phyloP scores from a whole-genome alignment of 805 yeast genomes.

The Starmerella etchellsii region DNA sequence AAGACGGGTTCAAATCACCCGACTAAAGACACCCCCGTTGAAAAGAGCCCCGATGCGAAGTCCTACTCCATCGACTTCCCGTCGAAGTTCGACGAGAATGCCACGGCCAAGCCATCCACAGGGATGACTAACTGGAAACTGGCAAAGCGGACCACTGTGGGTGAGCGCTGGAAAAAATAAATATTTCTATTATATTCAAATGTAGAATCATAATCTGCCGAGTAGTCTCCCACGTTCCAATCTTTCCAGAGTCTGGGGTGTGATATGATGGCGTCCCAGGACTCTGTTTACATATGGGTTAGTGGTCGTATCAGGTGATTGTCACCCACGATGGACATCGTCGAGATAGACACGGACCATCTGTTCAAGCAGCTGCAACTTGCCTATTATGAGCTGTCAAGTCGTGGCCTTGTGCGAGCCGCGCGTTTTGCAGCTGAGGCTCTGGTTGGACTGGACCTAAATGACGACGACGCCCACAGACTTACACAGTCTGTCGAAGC shows the following conservation, averaged over 20 bases:
- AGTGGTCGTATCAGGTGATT: too few relatives aligned
- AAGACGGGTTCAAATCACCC: too few relatives aligned
- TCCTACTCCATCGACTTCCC: slow-evolving; percentile 4
- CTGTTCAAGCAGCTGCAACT: slow-evolving; percentile 7
- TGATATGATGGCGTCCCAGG: too few relatives aligned
- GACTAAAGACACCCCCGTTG: too few relatives aligned
- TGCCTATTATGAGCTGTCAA: slow-evolving; percentile 37
- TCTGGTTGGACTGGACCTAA: slow-evolving; percentile 40
- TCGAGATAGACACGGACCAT: not conserved
- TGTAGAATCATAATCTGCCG: too few relatives aligned
- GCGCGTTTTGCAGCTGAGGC: slow-evolving; percentile 74
- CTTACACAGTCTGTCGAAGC: slow-evolving; percentile 11
- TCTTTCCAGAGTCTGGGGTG: too few relatives aligned
- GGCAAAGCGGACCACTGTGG: not conserved
- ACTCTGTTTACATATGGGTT: too few relatives aligned
- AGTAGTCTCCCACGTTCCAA: too few relatives aligned
- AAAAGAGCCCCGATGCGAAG: too few relatives aligned
- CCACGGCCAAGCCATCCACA: not conserved
- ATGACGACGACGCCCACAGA: not conserved
- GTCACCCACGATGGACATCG: not conserved
- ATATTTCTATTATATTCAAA: too few relatives aligned
- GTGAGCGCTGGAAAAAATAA: not conserved
- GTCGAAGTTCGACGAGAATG: not conserved
- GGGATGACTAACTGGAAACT: not conserved
- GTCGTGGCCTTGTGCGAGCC: slow-evolving; percentile 50